These are phyloP conservation scores for Saccharomycopsis crataegensis DNA, from an alignment of 1,139 yeast genomes.

Conservation along the genomic window DNA sequence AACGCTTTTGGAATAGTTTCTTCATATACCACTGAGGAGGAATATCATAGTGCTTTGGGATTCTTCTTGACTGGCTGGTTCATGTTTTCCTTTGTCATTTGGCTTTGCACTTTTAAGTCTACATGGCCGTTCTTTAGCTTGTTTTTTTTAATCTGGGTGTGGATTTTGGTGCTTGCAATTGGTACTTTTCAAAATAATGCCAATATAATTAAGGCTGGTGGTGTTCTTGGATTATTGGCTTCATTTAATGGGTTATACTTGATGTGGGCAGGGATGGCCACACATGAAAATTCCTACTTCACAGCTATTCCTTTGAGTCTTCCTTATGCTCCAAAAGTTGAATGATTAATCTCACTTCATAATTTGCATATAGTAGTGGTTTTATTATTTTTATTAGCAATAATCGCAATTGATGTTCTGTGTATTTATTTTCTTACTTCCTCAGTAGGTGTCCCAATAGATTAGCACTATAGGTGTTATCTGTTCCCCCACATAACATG, in stretches of 20 bases:
- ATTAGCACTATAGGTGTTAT: too few species aligned
- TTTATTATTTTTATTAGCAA: too few species aligned
- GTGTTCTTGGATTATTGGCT: constrained; percentile 56
- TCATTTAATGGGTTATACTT: constrained; percentile 55
- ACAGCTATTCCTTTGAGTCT: constrained; percentile 50
- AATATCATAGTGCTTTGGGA: constrained; percentile 47
- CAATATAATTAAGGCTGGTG: constrained; percentile 56
- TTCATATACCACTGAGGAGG: constrained; percentile 41
- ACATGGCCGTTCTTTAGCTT: constrained; percentile 53
- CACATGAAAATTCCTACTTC: constrained; percentile 52
- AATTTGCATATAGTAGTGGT: too few species aligned
- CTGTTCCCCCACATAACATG: too few species aligned
- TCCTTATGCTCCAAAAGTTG: constrained; percentile 47
- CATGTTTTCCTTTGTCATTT: constrained; percentile 51
- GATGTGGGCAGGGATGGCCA: constrained; percentile 67
- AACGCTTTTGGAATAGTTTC: constrained; percentile 48
- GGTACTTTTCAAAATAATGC: constrained; percentile 46
- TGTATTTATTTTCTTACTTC: too few species aligned
- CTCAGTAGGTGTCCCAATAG: too few species aligned
- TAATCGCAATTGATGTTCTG: too few species aligned
- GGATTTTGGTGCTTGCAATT: constrained; percentile 49
- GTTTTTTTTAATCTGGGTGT: constrained; percentile 46
- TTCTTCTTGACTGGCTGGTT: constrained; percentile 62
- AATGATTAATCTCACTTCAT: neutral
- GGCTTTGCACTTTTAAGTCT: constrained; percentile 53